Percentiles rank a stretch among this genome's conserved stretches.
Evolutionary conservation across 2,329 filamentous ascomycete genomes (phyloP).

Genomic region (Lomentospora prolificans): DNA sequence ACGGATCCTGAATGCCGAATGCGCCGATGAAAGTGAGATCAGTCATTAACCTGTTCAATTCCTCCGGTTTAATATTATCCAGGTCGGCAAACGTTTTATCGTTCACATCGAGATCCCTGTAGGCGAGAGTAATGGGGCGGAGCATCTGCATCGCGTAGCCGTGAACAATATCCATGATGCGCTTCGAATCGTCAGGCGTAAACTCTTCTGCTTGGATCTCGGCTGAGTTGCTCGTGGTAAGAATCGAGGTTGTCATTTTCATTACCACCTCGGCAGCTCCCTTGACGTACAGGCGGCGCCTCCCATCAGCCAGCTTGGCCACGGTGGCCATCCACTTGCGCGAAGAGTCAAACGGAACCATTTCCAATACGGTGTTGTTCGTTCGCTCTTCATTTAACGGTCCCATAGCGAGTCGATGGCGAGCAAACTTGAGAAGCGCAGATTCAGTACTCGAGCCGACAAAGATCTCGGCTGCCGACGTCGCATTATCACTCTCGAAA

Average conservation of each 20-base stretch:
- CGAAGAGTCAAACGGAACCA: conserved; percentile 44
- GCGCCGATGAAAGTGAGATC: conserved; percentile 31
- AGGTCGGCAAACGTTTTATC: conserved; percentile 26
- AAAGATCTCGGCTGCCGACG: conserved; percentile 26
- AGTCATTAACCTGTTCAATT: conserved; percentile 10
- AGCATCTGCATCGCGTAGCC: conserved; percentile 57
- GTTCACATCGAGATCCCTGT: conserved; percentile 49
- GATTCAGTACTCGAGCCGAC: conserved; percentile 47
- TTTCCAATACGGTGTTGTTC: conserved; percentile 34
- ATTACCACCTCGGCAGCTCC: conserved; percentile 48
- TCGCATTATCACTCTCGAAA: conserved; percentile 34
- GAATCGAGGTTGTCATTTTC: conserved; percentile 29
- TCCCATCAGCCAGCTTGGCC: conserved; percentile 32
- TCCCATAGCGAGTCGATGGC: conserved; percentile 37
- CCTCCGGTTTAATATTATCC: conserved; percentile 9
- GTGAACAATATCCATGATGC: conserved; percentile 23
- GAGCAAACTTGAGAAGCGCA: conserved; percentile 38
- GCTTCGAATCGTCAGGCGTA: conserved; percentile 20
- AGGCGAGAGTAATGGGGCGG: conserved; percentile 55
- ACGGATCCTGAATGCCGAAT: conserved; percentile 59
- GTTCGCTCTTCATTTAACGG: conserved; percentile 35
- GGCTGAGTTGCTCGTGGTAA: conserved; percentile 31
- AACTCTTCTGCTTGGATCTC: conserved; percentile 19
- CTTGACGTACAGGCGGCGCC: conserved; percentile 43
- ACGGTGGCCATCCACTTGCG: conserved; percentile 49